Evolutionary conservation across 2,329 filamentous ascomycete species (phyloP), one percentile per base, ranked within the genome.

Genomic region (Diplodia corticola): DNA sequence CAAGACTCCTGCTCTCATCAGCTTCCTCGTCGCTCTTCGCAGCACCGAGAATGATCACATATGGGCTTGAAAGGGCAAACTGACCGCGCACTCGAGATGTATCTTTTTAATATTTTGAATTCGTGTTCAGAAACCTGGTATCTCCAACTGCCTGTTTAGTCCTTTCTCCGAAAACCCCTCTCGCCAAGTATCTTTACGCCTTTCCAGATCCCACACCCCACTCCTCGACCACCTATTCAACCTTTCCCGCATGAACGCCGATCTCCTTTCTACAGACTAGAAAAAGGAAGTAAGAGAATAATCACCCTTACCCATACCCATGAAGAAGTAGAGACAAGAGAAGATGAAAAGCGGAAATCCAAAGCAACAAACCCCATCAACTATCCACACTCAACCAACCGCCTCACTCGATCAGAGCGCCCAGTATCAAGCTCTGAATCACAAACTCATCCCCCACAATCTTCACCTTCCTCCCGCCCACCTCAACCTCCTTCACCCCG

Each of bases 381-480:
- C 40, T 4, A 44, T 44, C 6, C 6, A 13, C 6, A n/a, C 17
- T n/a, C n/a, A 10, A 20, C 7, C 2, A 44, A 2, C 7, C 40
- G 10, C 40, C 40, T 44, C 17, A 44, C 40, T 91, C 89, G 63
- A 93, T 86, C 70, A 97, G 79, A 68, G 88, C 86, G 0, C 93
- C 94, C 60, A 97, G 77, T 69, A 99, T 97, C 67, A 98, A 81
- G 76, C 93, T 97, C 82, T 99, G 94, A 65, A 96, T 89, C 24
- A 98, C 88, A 74, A 94, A 88, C 78, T 98, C 94, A 75, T 96
- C 90, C 65, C 89, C 90, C 63, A 96, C 85, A 51, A 95, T 84
- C 69, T 84, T 85, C 44, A 93, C 82, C 68, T 79, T 84, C 71
- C 84, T 82, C 13, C 79, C 73, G 46, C 63, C 50, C 69, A 71